Base-by-base conservation (phyloP, 306 rosid species). In the Malus asiatica region DNA sequence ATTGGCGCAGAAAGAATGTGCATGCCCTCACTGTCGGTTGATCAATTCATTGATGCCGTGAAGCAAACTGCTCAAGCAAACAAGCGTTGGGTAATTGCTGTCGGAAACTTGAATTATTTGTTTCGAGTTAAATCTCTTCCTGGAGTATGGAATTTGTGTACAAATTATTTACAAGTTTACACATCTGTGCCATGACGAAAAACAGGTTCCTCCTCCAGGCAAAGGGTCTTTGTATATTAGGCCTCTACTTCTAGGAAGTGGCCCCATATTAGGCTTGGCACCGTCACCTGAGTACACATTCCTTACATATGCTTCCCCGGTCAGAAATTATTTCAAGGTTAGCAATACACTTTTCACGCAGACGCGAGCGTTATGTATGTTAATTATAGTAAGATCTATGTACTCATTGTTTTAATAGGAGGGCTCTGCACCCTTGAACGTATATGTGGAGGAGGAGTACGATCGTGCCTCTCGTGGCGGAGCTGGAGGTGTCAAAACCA, bases 311-410 rank as follows among this genome's bases (percentile, higher is more conserved):
- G 96, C 93, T 76, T 95, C 97, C 81, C 99, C 99, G 14, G 99
- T 95, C 74, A 82, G 96, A 59, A 92, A 89, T 86, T 95, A 95
- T 70, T 95, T 89, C 89, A 95, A 89, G 88, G 98, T 90, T 2
- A 7, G 12, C 20, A 59, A 3, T 12, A 65, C 13, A 3, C 62
- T 30, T 18, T 44, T 66, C 8, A 12, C 52, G 6, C 19, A 23
- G 16, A 25, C 12, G 4, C 35, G 30, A 23, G 8, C 16, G 15
- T 23, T 27, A 27, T 23, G 6, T 25, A 6, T 13, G 16, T 61
- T 20, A 76, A 40, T 30, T n/a, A 33, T 55, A 19, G 30, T 25
- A 57, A 4, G 53, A 19, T 51, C 61, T n/a, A 58, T 46, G 14
- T 5, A 29, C 51, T 63, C 45, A 61, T 35, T 66, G 23, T 48